Percentiles rank a stretch among this genome's conserved stretches.
Conservation (phyloP, 176 grass and related monocot genomes). For the Pontederia crassipes region DNA sequence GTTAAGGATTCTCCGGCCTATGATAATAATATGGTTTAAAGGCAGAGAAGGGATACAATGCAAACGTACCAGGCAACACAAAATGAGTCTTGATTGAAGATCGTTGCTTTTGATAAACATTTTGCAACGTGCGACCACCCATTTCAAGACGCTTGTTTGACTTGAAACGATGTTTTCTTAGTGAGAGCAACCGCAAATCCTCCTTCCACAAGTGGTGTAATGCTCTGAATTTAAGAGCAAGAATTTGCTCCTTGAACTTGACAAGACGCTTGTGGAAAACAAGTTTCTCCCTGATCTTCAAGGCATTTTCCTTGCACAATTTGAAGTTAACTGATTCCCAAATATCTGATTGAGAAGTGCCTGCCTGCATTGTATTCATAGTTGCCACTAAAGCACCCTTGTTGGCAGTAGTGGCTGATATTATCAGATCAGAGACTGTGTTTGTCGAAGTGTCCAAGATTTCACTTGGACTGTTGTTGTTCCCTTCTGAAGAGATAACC, state of each 20-base stretch:
- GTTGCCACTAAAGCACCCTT: slow-evolving; percentile 24
- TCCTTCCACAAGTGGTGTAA: slow-evolving; percentile 74
- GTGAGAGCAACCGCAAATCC: slow-evolving; percentile 54
- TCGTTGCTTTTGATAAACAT: slow-evolving; percentile 55
- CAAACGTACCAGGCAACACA: slow-evolving; percentile 47
- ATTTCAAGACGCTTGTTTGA: slow-evolving; percentile 56
- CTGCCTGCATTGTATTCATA: slow-evolving; percentile 24
- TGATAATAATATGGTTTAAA: neutral
- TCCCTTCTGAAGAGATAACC: neutral
- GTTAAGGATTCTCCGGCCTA: no score
- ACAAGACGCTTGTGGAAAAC: slow-evolving; percentile 23
- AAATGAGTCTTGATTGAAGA: slow-evolving; percentile 42
- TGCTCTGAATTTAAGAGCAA: slow-evolving; percentile 77
- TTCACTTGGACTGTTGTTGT: neutral
- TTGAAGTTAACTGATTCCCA: slow-evolving; percentile 29
- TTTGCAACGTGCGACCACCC: slow-evolving; percentile 28
- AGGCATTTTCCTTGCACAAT: slow-evolving; percentile 28
- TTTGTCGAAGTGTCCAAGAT: slow-evolving; percentile 13
- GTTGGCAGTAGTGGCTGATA: slow-evolving; percentile 34
- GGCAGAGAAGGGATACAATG: neutral
- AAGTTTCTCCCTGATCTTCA: slow-evolving; percentile 49
- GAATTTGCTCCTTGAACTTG: slow-evolving; percentile 63
- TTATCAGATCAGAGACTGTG: slow-evolving; percentile 31
- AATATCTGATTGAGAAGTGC: slow-evolving; percentile 24
- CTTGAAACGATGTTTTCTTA: slow-evolving; percentile 62